Base-by-base conservation (phyloP, 768 basidiomycete genomes). In the Glaciozyma antarctica region DNA sequence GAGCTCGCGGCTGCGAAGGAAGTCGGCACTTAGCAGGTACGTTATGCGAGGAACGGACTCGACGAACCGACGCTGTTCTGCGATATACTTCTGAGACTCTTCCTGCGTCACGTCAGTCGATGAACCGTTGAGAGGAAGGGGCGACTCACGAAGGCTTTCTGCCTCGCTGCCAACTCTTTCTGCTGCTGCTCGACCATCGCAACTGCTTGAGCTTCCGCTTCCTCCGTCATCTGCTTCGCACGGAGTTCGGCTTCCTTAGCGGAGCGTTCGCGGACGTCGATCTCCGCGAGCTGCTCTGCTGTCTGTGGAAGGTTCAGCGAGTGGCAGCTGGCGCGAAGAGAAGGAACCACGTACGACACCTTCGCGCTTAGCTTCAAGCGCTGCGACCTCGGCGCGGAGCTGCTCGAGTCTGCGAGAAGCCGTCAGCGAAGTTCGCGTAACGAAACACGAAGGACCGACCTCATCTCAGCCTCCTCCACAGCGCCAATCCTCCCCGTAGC, bases 331-430 rank as follows among this genome's bases (percentile, higher is more conserved):
- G 22, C 4, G n/a, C 2, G 21, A 43, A 9, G 4, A 9, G 5
- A 12, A 26, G 24, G 16, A 2, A 24, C n/a, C 17, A 54, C 58
- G 2, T 28, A 52, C 51, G 26, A 52, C 2, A 5, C 47, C 59
- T 7, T 13, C 38, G 2, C 16, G 21, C 54, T 60, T 65, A 4
- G 19, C n/a, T 24, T 65, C 64, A 24, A 65, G 59, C 2, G 38
- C 28, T 1, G 59, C 58, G 53, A 65, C 64, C 26, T 65, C 64
- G 5, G 45, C 53, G 13, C 60, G 59, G 53, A 65, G 64, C 24
- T 54, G 16, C 0, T 58, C 64, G 26, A 65, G 64, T 4, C 64
- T 65, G 34, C 26, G 12, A 9, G 8, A 9, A 21, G 5, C 5
- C 2, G 6, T 22, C 9, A 24, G 13, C 19, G 41, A 30, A 45